Percentiles rank a stretch among this genome's conserved stretches.
phyloP scores from a whole-genome alignment of 441 rosid genomes.

The Sinapis alba region DNA sequence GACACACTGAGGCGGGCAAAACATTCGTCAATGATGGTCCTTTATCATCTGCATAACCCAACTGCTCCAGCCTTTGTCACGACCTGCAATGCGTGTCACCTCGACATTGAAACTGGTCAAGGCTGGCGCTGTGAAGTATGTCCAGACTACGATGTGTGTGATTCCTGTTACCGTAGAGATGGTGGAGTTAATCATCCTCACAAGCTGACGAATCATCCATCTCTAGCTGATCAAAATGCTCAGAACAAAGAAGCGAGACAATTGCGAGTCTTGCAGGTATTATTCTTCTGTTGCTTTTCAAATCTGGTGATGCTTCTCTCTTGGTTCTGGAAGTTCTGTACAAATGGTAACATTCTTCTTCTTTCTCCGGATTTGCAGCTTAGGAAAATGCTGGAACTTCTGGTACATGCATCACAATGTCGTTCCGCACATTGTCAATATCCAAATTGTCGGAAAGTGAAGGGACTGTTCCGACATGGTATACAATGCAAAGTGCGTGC shows the following conservation, averaged over 20 bases:
- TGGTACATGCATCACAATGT: conserved; percentile 98
- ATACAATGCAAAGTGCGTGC: conserved; percentile 90
- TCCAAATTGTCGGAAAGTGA: conserved; percentile 98
- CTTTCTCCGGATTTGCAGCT: conserved; percentile 59
- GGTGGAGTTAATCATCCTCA: conserved; percentile 98
- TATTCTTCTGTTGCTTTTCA: background rate
- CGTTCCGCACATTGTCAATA: conserved; percentile 88
- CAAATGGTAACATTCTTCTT: conserved; percentile 3
- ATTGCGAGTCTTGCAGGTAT: conserved; percentile 83
- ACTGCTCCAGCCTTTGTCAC: conserved; percentile 99
- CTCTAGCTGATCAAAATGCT: conserved; percentile 92
- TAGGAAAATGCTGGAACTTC: conserved; percentile 98
- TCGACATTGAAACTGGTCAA: conserved; percentile 98
- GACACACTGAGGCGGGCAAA: conserved; percentile 97
- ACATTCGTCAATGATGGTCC: conserved; percentile 99
- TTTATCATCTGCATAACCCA: conserved; percentile 99
- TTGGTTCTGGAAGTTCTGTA: conserved; percentile 8
- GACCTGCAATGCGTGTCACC: conserved; percentile 83
- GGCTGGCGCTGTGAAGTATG: conserved; percentile 99
- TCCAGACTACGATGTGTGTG: conserved; percentile 97
- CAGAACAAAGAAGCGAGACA: conserved; percentile 99
- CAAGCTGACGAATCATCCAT: conserved; percentile 95
- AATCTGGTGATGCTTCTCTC: background rate
- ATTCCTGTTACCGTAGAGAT: conserved; percentile 83
- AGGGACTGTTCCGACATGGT: conserved; percentile 96